Conservation (phyloP, 1,284 basidiomycete species). For the Trichosporon faecale region DNA sequence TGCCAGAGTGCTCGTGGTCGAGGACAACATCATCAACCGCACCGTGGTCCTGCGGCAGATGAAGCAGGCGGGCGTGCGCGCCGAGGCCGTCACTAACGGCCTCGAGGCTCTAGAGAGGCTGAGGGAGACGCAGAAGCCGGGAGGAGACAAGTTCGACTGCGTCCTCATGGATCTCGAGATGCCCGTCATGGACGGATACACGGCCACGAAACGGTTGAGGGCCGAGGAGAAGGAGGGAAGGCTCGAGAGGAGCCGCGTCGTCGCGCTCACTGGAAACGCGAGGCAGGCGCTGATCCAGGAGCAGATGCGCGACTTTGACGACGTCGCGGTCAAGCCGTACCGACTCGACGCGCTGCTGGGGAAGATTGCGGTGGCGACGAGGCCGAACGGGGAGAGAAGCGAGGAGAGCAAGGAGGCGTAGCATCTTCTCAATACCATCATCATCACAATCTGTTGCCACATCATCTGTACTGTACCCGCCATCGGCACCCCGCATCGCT, state of each 20-base stretch:
- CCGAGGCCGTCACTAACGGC: slow-evolving; percentile 50
- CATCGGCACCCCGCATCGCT: too few species aligned
- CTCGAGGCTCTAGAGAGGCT: slow-evolving; percentile 50
- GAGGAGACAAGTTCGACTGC: slow-evolving; percentile 32
- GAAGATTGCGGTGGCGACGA: slow-evolving; percentile 25
- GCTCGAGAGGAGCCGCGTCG: background rate
- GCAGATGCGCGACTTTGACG: slow-evolving; percentile 26
- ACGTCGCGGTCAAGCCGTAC: slow-evolving; percentile 42
- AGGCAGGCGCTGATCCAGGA: slow-evolving; percentile 19
- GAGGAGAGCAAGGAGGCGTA: background rate
- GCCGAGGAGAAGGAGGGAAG: slow-evolving; percentile 5
- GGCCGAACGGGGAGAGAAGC: background rate
- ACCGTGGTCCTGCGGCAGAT: slow-evolving; percentile 23
- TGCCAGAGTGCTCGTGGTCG: slow-evolving; percentile 29
- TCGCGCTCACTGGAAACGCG: slow-evolving; percentile 23
- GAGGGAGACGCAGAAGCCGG: slow-evolving; percentile 17
- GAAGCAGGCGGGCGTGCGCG: slow-evolving; percentile 18
- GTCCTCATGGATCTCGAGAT: slow-evolving; percentile 50
- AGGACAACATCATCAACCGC: slow-evolving; percentile 45
- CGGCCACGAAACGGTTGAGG: slow-evolving; percentile 14
- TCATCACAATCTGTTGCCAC: too few species aligned
- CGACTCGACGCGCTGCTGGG: slow-evolving; percentile 37
- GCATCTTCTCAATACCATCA: too few species aligned
- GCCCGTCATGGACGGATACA: slow-evolving; percentile 32
- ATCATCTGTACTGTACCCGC: too few species aligned